Percentiles rank a stretch among this genome's conserved stretches.
Evolutionary conservation across 345 rosid genomes (phyloP).

Genomic region (Hypericum perforatum): DNA sequence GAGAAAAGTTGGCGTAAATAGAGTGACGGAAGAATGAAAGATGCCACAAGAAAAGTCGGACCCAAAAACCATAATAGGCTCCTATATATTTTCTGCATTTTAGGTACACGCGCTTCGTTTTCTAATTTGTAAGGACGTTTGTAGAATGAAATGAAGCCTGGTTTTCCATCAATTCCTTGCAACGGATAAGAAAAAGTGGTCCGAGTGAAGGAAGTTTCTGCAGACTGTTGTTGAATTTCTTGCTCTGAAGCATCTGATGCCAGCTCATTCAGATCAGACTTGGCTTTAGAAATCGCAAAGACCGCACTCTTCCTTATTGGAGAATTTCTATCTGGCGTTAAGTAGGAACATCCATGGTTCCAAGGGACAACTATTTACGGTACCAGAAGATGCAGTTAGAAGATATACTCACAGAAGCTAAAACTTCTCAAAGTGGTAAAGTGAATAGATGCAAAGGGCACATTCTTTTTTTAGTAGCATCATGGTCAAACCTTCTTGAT

Average conservation of each 20-base stretch:
- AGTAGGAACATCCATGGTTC: conserved; percentile 15
- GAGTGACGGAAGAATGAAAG: conserved; percentile 81
- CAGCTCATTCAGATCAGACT: conserved; percentile 29
- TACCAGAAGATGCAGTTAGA: conserved; percentile 8
- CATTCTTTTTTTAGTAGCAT: too few relatives aligned
- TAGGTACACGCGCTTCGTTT: conserved; percentile 16
- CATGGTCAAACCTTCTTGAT: too few relatives aligned
- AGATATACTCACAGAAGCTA: too few relatives aligned
- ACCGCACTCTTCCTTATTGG: conserved; percentile 23
- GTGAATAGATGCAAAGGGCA: too few relatives aligned
- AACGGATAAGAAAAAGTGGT: conserved; percentile 26
- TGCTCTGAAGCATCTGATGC: conserved; percentile 24
- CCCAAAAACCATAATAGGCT: conserved; percentile 69
- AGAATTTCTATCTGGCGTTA: conserved; percentile 24
- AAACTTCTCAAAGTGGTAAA: too few relatives aligned
- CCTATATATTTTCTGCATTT: conserved; percentile 33
- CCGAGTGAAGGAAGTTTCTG: conserved; percentile 29
- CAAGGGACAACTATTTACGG: conserved; percentile 25
- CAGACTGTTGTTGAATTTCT: conserved; percentile 16
- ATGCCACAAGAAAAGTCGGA: conserved; percentile 83
- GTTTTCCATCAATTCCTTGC: conserved; percentile 52
- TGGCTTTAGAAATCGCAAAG: conserved; percentile 36
- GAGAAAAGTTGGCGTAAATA: conserved; percentile 70
- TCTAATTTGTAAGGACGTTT: conserved; percentile 40
- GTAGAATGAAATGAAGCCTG: conserved; percentile 77